Base-by-base conservation (phyloP, 2,329 filamentous ascomycete genomes). In the Ophiocordyceps australis region DNA sequence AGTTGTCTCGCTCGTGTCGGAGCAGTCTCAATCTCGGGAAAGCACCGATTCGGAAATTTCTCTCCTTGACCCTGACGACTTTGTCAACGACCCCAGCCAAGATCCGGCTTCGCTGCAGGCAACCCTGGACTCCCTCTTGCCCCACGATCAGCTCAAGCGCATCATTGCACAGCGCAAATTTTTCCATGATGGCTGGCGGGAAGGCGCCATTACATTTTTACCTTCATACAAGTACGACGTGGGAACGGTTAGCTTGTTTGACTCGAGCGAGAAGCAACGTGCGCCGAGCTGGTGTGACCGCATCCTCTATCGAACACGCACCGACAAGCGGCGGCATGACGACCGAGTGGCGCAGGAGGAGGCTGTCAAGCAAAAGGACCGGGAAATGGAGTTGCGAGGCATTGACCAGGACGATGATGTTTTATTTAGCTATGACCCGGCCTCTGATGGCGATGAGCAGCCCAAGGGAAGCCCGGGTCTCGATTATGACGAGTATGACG, bases 161-260 rank as follows among this genome's bases (percentile, higher is more conserved):
- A 67, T 81, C 31, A 83, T 92, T 38, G 70, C 65, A 35, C 55
- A 69, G 20, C 65, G 70, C n/a, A 89, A 78, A 43, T 72, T 74
- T 1, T 92, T 98, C 33, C 70, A 92, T 31, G 80, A 93, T 33
- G 86, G 85, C 2, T 98, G 89, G 85, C 65, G 66, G 26, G 89
- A 98, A 57, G 89, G 85, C 0, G 62, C 71, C 1, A 85, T 98
- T 29, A 69, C 69, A 2, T 98, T 98, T 41, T 47, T 95, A 11
- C 89, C 89, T 2, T 91, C 89, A 0, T 98, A 98, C 51, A 98
- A 98, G 48, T 98, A 98, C 38, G 91, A 98, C 41, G 62, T 93
- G 16, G 89, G 89, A n/a, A 92, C 78, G 17, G 70, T 93, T 17
- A 80, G 80, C 3, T 65, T 83, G 17, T 98, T 94, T 45, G 91